Evolutionary conservation across 768 basidiomycete genomes (phyloP).

Genomic region (Xerocomellus amylosporus): DNA sequence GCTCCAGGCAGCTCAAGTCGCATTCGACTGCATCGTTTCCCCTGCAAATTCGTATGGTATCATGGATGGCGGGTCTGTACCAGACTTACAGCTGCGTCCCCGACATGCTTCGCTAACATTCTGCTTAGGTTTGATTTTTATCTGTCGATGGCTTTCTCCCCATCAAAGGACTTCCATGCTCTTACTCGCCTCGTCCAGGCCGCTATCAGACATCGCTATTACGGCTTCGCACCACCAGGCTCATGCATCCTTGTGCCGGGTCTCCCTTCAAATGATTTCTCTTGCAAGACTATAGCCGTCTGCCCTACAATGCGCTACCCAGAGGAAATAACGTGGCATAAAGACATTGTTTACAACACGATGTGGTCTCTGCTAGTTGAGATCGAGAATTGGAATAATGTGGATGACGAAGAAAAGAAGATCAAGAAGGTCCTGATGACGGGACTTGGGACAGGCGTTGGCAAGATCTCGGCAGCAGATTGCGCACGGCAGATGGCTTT

Average conservation of each 20-base stretch:
- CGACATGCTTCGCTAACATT: not conserved
- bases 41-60: constrained; percentile 8
- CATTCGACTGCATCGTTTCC: constrained; percentile 8
- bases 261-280: constrained; percentile 3
- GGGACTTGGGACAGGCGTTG: not conserved
- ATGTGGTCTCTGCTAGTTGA: constrained; percentile 32
- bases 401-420: not conserved
- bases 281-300: constrained; percentile 24
- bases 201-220: constrained; percentile 2
- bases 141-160: constrained; percentile 1
- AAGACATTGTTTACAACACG: constrained; percentile 34
- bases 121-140: not conserved
- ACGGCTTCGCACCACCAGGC: constrained; percentile 6
- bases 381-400: constrained; percentile 26
- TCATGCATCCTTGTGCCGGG: constrained; percentile 2
- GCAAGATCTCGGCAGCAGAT: not conserved
- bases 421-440: constrained; percentile 5
- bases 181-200: constrained; percentile 3
- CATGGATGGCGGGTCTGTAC: constrained; percentile 9
- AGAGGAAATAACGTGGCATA: constrained; percentile 27
- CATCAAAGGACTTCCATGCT: not conserved
- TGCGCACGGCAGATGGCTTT: constrained; percentile 7
- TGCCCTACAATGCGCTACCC: constrained; percentile 35
- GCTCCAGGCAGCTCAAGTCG: not conserved
- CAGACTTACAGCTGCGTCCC: not conserved